phyloP scores from a whole-genome alignment of 768 basidiomycete species.

The Boletus rubropictus region DNA sequence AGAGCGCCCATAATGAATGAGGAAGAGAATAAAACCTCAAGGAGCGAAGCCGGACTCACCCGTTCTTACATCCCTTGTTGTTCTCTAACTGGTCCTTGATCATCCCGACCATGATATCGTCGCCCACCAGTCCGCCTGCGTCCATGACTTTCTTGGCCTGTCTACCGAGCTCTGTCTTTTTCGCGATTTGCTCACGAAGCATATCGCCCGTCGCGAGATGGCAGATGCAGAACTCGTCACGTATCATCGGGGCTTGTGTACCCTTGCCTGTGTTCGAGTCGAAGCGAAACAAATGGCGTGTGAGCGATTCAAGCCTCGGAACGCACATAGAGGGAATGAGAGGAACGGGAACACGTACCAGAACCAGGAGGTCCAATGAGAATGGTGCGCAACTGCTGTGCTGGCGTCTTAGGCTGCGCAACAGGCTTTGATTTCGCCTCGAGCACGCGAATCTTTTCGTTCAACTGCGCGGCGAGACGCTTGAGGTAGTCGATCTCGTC shows the following conservation, averaged over 20 bases:
- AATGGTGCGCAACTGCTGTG: conserved; percentile 81
- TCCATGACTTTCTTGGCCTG: conserved; percentile 99
- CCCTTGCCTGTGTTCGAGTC: conserved; percentile 71
- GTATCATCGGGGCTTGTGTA: conserved; percentile 92
- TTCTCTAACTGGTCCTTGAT: conserved; percentile 93
- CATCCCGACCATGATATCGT: conserved; percentile 97
- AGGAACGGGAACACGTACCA: conserved; percentile 46
- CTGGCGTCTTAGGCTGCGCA: conserved; percentile 50
- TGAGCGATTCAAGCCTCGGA: neutral
- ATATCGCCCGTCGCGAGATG: conserved; percentile 99
- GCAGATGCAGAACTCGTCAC: conserved; percentile 91
- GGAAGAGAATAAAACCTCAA: no score
- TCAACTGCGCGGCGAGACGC: conserved; percentile 81
- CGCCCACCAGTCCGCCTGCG: conserved; percentile 86
- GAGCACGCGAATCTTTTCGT: conserved; percentile 78
- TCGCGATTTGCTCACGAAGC: conserved; percentile 87
- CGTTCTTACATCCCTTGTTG: conserved; percentile 90
- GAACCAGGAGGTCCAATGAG: conserved; percentile 96
- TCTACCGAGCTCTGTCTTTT: conserved; percentile 82
- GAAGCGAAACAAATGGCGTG: neutral
- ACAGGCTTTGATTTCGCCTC: conserved; percentile 62
- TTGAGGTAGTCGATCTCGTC: conserved; percentile 96
- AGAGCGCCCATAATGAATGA: neutral
- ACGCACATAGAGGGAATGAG: no score
- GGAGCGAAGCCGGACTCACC: conserved; percentile 52